Percentiles rank a stretch among this genome's conserved stretches.
Conservation (phyloP, 257 asterid genomes). For the Petrea volubilis region DNA sequence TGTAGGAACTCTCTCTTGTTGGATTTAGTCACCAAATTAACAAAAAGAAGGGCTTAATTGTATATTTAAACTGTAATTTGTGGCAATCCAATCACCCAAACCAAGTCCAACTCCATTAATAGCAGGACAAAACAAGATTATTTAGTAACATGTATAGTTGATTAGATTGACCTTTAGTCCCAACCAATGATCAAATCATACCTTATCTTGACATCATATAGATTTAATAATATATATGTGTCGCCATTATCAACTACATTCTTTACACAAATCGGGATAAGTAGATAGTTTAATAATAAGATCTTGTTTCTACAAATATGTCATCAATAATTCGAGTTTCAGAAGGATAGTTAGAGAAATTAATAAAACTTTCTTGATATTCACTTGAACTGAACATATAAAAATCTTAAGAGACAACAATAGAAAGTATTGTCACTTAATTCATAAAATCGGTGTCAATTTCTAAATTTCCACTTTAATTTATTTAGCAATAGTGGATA, state of each 20-base stretch:
- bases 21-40: conserved; percentile 13
- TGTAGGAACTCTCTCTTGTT: neutral
- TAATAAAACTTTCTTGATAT: no score
- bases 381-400: no score
- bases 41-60: neutral
- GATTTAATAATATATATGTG: neutral
- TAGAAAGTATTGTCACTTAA: no score
- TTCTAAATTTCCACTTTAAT: no score
- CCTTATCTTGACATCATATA: neutral
- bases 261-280: no score
- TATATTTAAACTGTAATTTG: neutral
- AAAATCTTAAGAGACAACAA: no score
- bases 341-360: no score
- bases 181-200: neutral
- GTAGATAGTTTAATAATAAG: no score
- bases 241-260: neutral
- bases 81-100: conserved; percentile 18
- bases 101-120: conserved; percentile 2
- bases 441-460: no score
- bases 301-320: no score
- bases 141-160: neutral
- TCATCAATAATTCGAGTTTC: no score
- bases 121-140: neutral
- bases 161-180: neutral
- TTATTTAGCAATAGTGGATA: no score